These are phyloP conservation scores for Carpinus viminea DNA, from an alignment of 306 rosid species.

Conservation along the genomic window DNA sequence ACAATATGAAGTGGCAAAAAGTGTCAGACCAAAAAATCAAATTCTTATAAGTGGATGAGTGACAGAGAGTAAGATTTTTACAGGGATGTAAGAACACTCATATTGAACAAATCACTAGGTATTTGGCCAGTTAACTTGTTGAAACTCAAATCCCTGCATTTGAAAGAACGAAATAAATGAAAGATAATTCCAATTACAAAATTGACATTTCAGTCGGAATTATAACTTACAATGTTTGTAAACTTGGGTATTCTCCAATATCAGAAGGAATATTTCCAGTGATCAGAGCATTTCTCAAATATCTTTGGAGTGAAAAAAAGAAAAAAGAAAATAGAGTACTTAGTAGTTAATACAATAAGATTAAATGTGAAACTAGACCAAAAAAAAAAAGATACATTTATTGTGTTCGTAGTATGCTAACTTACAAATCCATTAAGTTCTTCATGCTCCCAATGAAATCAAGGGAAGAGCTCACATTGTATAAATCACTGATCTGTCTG, in stretches of 20 bases:
- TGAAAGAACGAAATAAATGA: not conserved
- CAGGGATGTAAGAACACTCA: slow-evolving; percentile 17
- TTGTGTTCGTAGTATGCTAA: not conserved
- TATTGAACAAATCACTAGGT: slow-evolving; percentile 28
- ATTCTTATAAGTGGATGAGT: not conserved
- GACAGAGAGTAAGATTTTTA: slow-evolving; percentile 5
- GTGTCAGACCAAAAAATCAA: not conserved
- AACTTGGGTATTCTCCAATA: slow-evolving; percentile 20
- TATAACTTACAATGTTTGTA: slow-evolving; percentile 20
- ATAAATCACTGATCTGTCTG: slow-evolving; percentile 38
- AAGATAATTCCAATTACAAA: not conserved
- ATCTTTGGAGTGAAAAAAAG: slow-evolving; percentile 5
- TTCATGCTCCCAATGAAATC: slow-evolving; percentile 21
- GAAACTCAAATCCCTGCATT: slow-evolving; percentile 33
- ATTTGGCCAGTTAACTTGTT: slow-evolving; percentile 33
- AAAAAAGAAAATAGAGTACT: not conserved
- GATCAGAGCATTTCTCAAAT: slow-evolving; percentile 33
- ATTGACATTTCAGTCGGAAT: not conserved
- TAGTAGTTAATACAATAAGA: not conserved
- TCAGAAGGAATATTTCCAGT: slow-evolving; percentile 28
- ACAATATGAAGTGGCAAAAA: not conserved
- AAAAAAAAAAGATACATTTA: not conserved
- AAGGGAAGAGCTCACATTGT: slow-evolving; percentile 33
- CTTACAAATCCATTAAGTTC: slow-evolving; percentile 30
- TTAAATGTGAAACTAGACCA: not conserved